Percentiles rank a stretch among this genome's conserved stretches.
phyloP scores from a whole-genome alignment of 2,329 filamentous ascomycete species.

The Fusarium brevicatenulatum region DNA sequence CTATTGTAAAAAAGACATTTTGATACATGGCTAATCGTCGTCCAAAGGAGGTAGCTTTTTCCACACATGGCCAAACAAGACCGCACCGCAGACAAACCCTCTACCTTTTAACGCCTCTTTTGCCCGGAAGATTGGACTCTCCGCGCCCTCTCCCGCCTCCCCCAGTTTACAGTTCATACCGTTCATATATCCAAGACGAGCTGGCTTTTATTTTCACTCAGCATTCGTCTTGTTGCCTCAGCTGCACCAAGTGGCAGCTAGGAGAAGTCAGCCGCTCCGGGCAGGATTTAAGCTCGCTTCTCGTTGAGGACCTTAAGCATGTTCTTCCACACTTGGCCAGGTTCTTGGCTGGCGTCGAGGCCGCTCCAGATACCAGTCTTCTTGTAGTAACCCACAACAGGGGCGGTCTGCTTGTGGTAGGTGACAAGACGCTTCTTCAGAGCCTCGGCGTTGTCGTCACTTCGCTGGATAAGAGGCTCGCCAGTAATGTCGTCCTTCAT shows the following conservation, averaged over 20 bases:
- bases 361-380: conserved; percentile 97
- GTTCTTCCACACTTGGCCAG: conserved; percentile 94
- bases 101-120: conserved; percentile 44
- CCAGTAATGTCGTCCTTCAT: conserved; percentile 98
- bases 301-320: conserved; percentile 83
- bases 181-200: conserved; percentile 44
- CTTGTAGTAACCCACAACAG: conserved; percentile 96
- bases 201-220: conserved; percentile 32
- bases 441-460: conserved; percentile 95
- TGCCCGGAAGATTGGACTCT: conserved; percentile 34
- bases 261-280: conserved; percentile 22
- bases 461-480: conserved; percentile 95
- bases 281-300: conserved; percentile 49
- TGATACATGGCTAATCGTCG: conserved; percentile 46
- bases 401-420: conserved; percentile 93
- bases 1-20: conserved; percentile 38
- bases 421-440: conserved; percentile 94
- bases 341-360: conserved; percentile 95
- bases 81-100: conserved; percentile 41
- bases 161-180: conserved; percentile 40
- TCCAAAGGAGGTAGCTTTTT: conserved; percentile 42
- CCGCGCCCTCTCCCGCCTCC: conserved; percentile 17
- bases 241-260: conserved; percentile 45
- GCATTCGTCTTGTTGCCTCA: conserved; percentile 36
- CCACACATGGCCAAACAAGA: conserved; percentile 42